A percentile compares a stretch with the other conserved stretches of the same genome.
phyloP scores from a whole-genome alignment of 495 filamentous ascomycete genomes.

The Penicillium lividum region DNA sequence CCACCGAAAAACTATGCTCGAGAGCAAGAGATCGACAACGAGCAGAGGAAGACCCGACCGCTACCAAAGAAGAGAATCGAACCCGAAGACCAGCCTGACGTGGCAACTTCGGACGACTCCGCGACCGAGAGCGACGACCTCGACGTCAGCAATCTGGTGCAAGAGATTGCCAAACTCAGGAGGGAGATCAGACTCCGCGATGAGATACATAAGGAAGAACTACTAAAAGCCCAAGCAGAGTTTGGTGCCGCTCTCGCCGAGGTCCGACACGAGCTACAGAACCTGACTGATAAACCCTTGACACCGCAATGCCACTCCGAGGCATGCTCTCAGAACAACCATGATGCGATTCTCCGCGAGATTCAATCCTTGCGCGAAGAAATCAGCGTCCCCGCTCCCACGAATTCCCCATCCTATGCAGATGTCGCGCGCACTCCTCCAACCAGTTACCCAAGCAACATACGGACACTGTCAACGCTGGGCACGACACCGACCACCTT shows the following conservation, averaged over 20 bases:
- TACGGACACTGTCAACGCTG: conserved; percentile 16
- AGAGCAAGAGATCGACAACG: conserved; percentile 19
- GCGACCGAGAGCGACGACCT: conserved; percentile 24
- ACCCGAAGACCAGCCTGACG: conserved; percentile 16
- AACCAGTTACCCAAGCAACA: conserved; percentile 22
- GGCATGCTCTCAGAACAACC: conserved; percentile 9
- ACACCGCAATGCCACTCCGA: conserved; percentile 19
- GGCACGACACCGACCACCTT: conserved; percentile 22
- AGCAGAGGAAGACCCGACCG: conserved; percentile 15
- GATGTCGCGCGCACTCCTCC: conserved; percentile 26
- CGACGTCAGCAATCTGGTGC: conserved; percentile 7
- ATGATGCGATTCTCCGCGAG: conserved; percentile 23
- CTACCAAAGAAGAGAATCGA: conserved; percentile 15
- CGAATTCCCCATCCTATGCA: conserved; percentile 19
- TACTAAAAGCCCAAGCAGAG: conserved; percentile 23
- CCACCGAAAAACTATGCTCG: conserved; percentile 12
- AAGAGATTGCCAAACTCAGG: conserved; percentile 27
- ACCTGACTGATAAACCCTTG: conserved; percentile 12
- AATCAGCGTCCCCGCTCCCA: conserved; percentile 16
- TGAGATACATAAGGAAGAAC: conserved; percentile 23
- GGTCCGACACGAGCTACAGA: conserved; percentile 19
- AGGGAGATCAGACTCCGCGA: conserved; percentile 24
- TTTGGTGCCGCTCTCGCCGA: conserved; percentile 19
- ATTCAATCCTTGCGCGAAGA: conserved; percentile 19
- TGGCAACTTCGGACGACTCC: conserved; percentile 16